These are phyloP conservation scores for Talaromyces sp. DNA, from an alignment of 2,329 filamentous ascomycete genomes.

Conservation along the genomic window DNA sequence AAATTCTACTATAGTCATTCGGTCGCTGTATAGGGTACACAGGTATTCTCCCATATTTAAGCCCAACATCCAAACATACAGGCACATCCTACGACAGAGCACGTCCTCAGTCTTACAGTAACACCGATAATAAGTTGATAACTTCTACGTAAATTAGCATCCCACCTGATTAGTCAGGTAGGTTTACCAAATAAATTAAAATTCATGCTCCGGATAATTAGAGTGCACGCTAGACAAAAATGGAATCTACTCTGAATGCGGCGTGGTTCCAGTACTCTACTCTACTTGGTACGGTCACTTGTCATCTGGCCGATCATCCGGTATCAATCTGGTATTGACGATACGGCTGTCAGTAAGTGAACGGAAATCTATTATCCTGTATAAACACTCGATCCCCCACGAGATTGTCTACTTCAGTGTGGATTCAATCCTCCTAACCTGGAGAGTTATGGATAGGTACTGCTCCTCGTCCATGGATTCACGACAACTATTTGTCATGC, in stretches of 20 bases:
- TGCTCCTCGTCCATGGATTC: not conserved
- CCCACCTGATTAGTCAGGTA: not conserved
- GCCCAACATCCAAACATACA: not conserved
- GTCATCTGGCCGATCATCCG: conserved; percentile 5
- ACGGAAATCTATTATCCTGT: not conserved
- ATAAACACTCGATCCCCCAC: not conserved
- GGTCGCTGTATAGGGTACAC: too few relatives aligned
- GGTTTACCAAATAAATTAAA: not conserved
- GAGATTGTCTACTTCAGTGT: too few relatives aligned
- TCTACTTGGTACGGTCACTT: not conserved
- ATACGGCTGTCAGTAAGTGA: not conserved
- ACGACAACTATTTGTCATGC: not conserved
- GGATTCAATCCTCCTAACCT: not conserved
- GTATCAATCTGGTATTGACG: not conserved
- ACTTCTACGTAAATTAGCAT: not conserved
- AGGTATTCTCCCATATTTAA: not conserved
- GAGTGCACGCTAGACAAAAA: not conserved
- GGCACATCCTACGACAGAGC: not conserved
- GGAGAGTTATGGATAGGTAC: not conserved
- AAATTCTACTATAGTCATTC: not conserved
- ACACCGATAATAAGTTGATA: not conserved
- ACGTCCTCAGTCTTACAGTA: not conserved
- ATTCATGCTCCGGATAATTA: not conserved
- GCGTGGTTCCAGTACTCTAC: not conserved
- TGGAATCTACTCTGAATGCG: conserved; percentile 8